phyloP scores from a whole-genome alignment of 495 filamentous ascomycete genomes.

The Halenospora varia region DNA sequence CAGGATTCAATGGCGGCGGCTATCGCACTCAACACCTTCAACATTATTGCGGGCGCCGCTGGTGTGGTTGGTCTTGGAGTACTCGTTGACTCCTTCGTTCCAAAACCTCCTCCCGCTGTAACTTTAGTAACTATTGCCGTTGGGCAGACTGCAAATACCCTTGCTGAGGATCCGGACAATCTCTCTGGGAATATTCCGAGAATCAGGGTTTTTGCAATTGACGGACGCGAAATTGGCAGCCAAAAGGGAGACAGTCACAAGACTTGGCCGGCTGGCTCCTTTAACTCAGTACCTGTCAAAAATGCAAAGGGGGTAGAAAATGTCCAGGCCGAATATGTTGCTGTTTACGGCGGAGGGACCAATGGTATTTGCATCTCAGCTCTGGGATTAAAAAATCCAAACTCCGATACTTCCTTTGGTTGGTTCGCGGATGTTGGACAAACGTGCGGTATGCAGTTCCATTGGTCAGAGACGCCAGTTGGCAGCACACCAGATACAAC shows the following conservation, averaged over 20 bases:
- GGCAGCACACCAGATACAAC: too few relatives aligned
- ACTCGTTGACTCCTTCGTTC: too few relatives aligned
- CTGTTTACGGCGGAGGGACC: background rate
- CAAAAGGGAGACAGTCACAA: background rate
- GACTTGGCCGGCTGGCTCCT: background rate
- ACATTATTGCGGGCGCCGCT: too few relatives aligned
- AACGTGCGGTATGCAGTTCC: background rate
- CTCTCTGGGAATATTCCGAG: constrained; percentile 2
- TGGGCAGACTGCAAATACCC: too few relatives aligned
- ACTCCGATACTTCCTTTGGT: background rate
- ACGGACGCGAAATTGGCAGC: background rate
- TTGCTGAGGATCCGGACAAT: too few relatives aligned
- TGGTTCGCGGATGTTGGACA: constrained; percentile 1
- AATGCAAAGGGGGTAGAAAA: background rate
- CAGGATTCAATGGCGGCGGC: too few relatives aligned
- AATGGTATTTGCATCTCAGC: constrained; percentile 1
- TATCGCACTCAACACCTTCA: too few relatives aligned
- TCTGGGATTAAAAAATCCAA: background rate
- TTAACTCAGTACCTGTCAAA: background rate
- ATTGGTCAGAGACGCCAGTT: constrained; percentile 1
- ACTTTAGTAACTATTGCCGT: too few relatives aligned
- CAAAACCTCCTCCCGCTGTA: too few relatives aligned
- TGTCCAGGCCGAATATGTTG: background rate
- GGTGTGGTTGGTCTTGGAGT: too few relatives aligned
- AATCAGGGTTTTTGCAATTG: background rate